A percentile compares a stretch with the other conserved stretches of the same genome.
Conservation (phyloP, 805 yeast genomes). For the Yamadazyma kitorensis region DNA sequence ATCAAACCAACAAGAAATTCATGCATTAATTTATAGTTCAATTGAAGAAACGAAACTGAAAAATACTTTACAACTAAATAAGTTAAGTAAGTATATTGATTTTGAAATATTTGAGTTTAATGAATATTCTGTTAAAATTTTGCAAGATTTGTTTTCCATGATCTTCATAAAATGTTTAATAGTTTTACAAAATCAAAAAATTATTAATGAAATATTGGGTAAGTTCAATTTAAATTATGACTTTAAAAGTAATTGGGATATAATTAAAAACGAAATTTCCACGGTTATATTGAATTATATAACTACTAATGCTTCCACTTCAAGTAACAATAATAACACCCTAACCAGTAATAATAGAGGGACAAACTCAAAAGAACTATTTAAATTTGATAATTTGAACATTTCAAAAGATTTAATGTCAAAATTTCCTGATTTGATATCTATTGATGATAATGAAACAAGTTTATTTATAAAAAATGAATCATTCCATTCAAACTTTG, state of each 20-base stretch:
- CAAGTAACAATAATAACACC: slow-evolving; percentile 12
- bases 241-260: slow-evolving; percentile 28
- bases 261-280: slow-evolving; percentile 30
- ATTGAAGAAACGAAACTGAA: slow-evolving; percentile 63
- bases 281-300: slow-evolving; percentile 33
- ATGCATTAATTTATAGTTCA: slow-evolving; percentile 57
- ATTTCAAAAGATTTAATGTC: neutral
- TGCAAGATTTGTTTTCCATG: slow-evolving; percentile 69
- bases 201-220: slow-evolving; percentile 55
- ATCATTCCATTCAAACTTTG: slow-evolving; percentile 52
- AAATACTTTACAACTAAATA: slow-evolving; percentile 39
- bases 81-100: slow-evolving; percentile 27
- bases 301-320: slow-evolving; percentile 17
- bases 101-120: slow-evolving; percentile 31
- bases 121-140: slow-evolving; percentile 51
- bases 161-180: slow-evolving; percentile 62
- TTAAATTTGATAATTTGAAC: slow-evolving; percentile 32
- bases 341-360: slow-evolving; percentile 9
- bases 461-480: slow-evolving; percentile 60
- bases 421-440: slow-evolving; percentile 10
- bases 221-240: slow-evolving; percentile 23
- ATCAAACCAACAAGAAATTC: slow-evolving; percentile 60
- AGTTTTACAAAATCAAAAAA: slow-evolving; percentile 68
- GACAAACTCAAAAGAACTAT: slow-evolving; percentile 21
- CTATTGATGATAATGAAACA: slow-evolving; percentile 4